Evolutionary conservation across 1,284 basidiomycete genomes (phyloP).

Genomic region (Sporisorium graminicola): DNA sequence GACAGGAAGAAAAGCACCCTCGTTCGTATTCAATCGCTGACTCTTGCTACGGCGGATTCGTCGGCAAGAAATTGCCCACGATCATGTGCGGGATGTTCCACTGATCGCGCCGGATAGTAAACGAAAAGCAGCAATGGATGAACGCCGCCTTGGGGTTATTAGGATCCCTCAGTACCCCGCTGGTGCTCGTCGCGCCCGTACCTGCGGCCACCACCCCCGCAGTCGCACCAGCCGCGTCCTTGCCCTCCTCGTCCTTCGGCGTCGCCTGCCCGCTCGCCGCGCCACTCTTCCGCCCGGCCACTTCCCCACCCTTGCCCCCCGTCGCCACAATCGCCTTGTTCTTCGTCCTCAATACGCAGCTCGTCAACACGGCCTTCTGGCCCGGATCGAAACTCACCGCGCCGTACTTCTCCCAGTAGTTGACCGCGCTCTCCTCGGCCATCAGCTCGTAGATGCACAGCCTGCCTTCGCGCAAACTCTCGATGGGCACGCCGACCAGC

Average conservation of each 20-base stretch:
- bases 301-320: not conserved
- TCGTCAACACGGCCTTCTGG: slow-evolving; percentile 89
- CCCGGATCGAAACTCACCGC: slow-evolving; percentile 79
- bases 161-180: slow-evolving; percentile 41
- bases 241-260: not conserved
- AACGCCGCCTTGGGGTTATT: slow-evolving; percentile 73
- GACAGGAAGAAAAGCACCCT: too few species aligned
- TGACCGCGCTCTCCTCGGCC: slow-evolving; percentile 84
- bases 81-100: slow-evolving; percentile 62
- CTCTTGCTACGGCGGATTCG: slow-evolving; percentile 26
- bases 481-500: slow-evolving; percentile 84
- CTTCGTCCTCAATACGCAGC: slow-evolving; percentile 79
- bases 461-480: slow-evolving; percentile 85
- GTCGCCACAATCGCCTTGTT: slow-evolving; percentile 43
- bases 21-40: not conserved
- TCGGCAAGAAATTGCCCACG: slow-evolving; percentile 48
- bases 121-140: slow-evolving; percentile 93
- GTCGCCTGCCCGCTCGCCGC: slow-evolving; percentile 13
- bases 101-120: slow-evolving; percentile 87
- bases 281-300: not conserved
- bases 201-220: slow-evolving; percentile 15
- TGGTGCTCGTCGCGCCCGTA: slow-evolving; percentile 31
- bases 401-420: slow-evolving; percentile 84
- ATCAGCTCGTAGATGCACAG: slow-evolving; percentile 93
- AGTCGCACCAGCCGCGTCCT: too few species aligned